Base-by-base conservation (phyloP, 2,329 filamentous ascomycete species). In the Calonectria pseudoreteaudii region DNA sequence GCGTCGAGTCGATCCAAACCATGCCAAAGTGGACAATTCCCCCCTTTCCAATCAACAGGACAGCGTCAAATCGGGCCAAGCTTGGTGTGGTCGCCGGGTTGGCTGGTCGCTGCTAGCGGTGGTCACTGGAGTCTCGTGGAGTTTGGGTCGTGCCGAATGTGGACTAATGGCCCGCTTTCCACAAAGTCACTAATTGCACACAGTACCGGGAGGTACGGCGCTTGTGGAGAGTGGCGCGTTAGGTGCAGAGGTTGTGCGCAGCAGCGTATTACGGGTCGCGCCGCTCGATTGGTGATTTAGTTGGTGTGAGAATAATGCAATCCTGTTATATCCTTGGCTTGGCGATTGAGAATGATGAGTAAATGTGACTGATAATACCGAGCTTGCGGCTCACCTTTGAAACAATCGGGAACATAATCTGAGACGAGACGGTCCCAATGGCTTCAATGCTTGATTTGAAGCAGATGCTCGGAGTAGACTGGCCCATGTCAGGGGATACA, bases 401-500 rank as follows among this genome's bases (percentile, higher is more conserved):
- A 70, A 73, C 66, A 66, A 44, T 65, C 58, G 52, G 23, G 58
- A 28, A 52, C 50, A 62, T 31, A 41, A 70, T 73, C 71, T 52
- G 71, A 73, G 66, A 73, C 66, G 71, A 62, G 47, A 66, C 38
- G 60, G 56, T 28, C 60, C 30, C 14, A 62, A 52, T 64, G 66
- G 20, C 49, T 60, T 60, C 64, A 52, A 60, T 47, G 31, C 13
- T 47, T 18, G 67, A 31, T 38, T 31, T 18, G 38, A 66, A 23
- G 69, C 64, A 74, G 74, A 64, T 31, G 30, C 34, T 38, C 58
- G 62, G 67, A 58, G 69, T 30, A 47, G 38, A 31, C 58, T 71
- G 71, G 75, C 79, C 78, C 78, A 80, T 80, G 78, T 80, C 78
- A 80, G 78, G 78, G 78, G 78, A 78, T 66, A 67, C 64, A 72